Evolutionary conservation across 2,329 filamentous ascomycete species (phyloP), one percentile per base, ranked within the genome.

Genomic region (Aspergillus carbonarius): DNA sequence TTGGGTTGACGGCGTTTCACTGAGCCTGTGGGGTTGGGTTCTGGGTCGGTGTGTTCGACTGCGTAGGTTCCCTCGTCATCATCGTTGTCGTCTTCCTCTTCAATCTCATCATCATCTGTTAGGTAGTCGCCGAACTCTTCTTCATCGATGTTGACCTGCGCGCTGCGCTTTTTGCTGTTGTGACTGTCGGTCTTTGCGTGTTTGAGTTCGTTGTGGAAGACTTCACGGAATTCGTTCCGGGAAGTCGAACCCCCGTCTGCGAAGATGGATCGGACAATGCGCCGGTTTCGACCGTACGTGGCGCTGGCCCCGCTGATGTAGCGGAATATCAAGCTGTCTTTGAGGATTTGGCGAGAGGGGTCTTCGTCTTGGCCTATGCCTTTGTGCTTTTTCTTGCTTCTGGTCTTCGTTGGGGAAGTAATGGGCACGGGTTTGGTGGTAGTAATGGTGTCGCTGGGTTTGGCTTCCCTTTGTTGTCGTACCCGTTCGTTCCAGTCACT

Each of bases 51-150:
- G 10, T 70, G 1, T 39, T 52, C 4, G 49, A 44, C 17, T 8
- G 56, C 53, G 12, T 42, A 37, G 35, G 18, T 40, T 25, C 61
- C 59, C 3, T 62, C 59, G 34, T 63, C 62, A 13, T 68, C 62
- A n/a, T 70, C 64, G 7, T 64, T 66, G 4, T 73, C 72, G 2
- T 71, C 69, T 4, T 78, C 75, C 2, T 75, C 72, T 5, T 75
- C 39, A 10, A 42, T 23, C 39, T 18, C 18, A 42, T 42, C 71
- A 27, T 75, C 70, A 9, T 71, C 58, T 17, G 70, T 69, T 30
- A 77, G 59, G 60, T 81, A 81, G 60, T 81, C 79, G 4, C 77
- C 79, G 50, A 76, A 82, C 60, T 76, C 61, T 23, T 77, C 76
- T 55, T 75, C 66, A 17, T 81, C 78, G 23, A 82, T 74, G 59